Percentiles rank a stretch among this genome's conserved stretches.
Evolutionary conservation across 208 protist genomes (phyloP).

Genomic region (Trypanosoma conorhini): DNA sequence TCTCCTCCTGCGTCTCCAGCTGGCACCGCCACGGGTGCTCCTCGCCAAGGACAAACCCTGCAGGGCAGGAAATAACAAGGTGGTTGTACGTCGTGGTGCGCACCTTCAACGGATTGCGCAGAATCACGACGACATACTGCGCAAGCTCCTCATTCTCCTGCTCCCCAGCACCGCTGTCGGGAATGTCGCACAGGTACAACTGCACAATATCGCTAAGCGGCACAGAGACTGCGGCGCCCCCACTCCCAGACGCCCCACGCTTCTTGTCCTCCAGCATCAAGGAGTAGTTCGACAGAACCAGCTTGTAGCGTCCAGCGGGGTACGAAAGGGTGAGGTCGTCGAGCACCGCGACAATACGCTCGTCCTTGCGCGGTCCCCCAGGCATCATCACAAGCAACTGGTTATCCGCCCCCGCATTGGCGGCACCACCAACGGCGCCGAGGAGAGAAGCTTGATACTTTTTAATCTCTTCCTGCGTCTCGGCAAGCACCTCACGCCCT

Average conservation of each 20-base stretch:
- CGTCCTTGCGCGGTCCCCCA: constrained; percentile 47
- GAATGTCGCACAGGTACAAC: constrained; percentile 83
- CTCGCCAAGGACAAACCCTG: constrained; percentile 55
- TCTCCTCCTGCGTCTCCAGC: constrained; percentile 77
- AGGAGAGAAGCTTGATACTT: constrained; percentile 59
- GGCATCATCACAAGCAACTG: constrained; percentile 58
- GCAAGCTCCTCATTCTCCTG: constrained; percentile 28
- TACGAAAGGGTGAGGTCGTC: constrained; percentile 82
- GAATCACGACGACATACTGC: constrained; percentile 83
- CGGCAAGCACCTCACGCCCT: constrained; percentile 61
- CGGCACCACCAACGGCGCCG: not conserved
- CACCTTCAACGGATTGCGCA: constrained; percentile 71
- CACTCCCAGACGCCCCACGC: constrained; percentile 29
- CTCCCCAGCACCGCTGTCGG: constrained; percentile 16
- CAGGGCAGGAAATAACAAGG: constrained; percentile 80
- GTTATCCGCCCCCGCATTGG: constrained; percentile 24
- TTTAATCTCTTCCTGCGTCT: constrained; percentile 57
- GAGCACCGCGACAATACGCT: constrained; percentile 68
- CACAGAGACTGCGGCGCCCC: constrained; percentile 38
- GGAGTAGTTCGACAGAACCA: constrained; percentile 80
- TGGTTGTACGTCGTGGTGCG: constrained; percentile 78
- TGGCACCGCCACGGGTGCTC: constrained; percentile 77
- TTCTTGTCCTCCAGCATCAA: constrained; percentile 81
- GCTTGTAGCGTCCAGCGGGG: constrained; percentile 80
- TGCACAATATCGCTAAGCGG: constrained; percentile 69